phyloP scores from a whole-genome alignment of 2,329 filamentous ascomycete species.

The Penicillium sp. region DNA sequence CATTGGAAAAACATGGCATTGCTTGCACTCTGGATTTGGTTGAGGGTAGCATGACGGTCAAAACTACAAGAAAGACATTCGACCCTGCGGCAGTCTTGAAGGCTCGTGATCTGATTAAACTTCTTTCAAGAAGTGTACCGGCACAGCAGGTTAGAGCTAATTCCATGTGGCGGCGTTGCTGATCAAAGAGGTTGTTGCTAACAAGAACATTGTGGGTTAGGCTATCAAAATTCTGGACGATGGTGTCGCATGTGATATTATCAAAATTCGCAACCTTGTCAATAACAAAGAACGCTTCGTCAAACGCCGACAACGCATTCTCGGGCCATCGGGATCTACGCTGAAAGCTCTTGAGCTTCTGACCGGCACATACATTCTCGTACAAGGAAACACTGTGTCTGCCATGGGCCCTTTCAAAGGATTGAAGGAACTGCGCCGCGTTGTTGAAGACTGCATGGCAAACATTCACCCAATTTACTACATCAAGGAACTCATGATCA shows the following conservation, averaged over 20 bases:
- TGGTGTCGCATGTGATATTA: conserved; percentile 85
- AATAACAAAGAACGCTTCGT: conserved; percentile 94
- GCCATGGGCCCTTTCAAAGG: conserved; percentile 91
- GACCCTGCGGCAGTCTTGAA: conserved; percentile 93
- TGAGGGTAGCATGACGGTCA: conserved; percentile 94
- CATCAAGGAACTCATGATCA: conserved; percentile 95
- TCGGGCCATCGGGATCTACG: conserved; percentile 87
- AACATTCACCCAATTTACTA: conserved; percentile 90
- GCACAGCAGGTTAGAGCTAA: conserved; percentile 61
- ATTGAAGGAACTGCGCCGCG: conserved; percentile 82
- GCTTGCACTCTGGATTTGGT: conserved; percentile 91
- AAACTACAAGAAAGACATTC: conserved; percentile 85
- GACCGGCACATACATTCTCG: conserved; percentile 86
- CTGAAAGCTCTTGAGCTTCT: conserved; percentile 91
- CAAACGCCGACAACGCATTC: conserved; percentile 86
- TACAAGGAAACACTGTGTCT: conserved; percentile 93
- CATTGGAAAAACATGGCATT: conserved; percentile 82
- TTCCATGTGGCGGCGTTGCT: background rate
- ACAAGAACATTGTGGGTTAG: conserved; percentile 20
- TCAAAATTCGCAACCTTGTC: conserved; percentile 89
- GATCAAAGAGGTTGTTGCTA: conserved; percentile 11
- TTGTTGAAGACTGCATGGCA: conserved; percentile 93
- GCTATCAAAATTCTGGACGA: conserved; percentile 94
- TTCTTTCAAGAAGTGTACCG: conserved; percentile 86
- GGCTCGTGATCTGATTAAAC: conserved; percentile 87